Evolutionary conservation across 2,329 filamentous ascomycete genomes (phyloP), one percentile per base, ranked within the genome.

Genomic region (Sporothrix mexicana): DNA sequence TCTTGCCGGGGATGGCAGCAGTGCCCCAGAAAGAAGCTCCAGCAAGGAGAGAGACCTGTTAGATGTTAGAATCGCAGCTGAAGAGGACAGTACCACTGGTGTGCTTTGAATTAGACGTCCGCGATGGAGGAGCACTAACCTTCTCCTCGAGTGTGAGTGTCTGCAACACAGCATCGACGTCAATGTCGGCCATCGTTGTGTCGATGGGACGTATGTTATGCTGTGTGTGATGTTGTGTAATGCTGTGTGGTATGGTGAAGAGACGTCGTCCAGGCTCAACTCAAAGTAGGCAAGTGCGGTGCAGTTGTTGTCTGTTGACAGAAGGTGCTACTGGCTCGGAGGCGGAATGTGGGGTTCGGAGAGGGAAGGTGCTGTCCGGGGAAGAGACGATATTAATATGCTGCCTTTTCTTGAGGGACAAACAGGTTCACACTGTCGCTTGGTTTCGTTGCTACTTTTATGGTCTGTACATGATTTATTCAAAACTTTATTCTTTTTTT

Each of bases 1-100:
- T 23, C n/a, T 70, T 70, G n/a, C 9, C 12, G 5, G 68, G 68
- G 41, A 70, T 70, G 41, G 68, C 68, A 3, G 68, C 20, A 12
- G 68, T 70, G 6, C 8, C n/a, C 68, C 68, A 70, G n/a, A 70
- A 70, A 5, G 53, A 59, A 6, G 53, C 17, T 8, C 68, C 68
- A 5, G 68, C 68, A 1, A 70, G 51, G 10, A 70, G 53, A 2
- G 68, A 64, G 10, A 64, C 23, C 59, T 64, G n/a, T 3, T 5
- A 7, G 6, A 12, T n/a, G 59, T 61, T 20, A n/a, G n/a, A n/a
- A n/a, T n/a, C n/a, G n/a, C n/a, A n/a, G n/a, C n/a, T n/a, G n/a
- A n/a, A n/a, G n/a, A n/a, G n/a, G n/a, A n/a, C n/a, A 36, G 12
- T 59, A n/a, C 41, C 12, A n/a, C 3, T 7, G 20, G 15, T 3